phyloP scores from a whole-genome alignment of 169 alveolate species.

The Theileria parva region DNA sequence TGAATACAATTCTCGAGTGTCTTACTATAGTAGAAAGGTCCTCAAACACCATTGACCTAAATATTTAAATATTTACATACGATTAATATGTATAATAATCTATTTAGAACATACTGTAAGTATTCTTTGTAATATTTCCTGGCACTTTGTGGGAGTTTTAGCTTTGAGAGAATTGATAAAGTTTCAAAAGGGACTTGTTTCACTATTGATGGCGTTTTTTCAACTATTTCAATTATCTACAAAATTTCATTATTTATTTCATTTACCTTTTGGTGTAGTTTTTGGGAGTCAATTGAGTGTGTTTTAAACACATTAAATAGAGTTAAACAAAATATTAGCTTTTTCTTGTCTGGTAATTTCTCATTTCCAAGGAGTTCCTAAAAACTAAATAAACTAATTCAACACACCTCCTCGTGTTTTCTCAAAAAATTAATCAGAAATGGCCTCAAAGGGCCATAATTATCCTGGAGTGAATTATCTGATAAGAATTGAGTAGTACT shows the following conservation, averaged over 20 bases:
- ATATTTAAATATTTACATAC: background rate
- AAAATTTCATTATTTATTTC: background rate
- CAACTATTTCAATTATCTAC: conserved; percentile 9
- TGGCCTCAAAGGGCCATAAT: conserved; percentile 10
- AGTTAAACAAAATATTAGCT: conserved; percentile 23
- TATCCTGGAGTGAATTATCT: conserved; percentile 8
- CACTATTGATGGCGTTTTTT: conserved; percentile 23
- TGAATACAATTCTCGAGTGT: background rate
- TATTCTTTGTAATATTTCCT: background rate
- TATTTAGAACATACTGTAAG: background rate
- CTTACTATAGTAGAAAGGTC: background rate
- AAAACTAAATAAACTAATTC: background rate
- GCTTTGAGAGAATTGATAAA: conserved; percentile 12
- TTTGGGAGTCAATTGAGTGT: conserved; percentile 39
- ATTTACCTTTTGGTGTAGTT: conserved; percentile 17
- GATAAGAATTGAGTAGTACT: conserved; percentile 3
- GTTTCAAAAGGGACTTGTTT: conserved; percentile 20
- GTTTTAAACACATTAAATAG: conserved; percentile 29
- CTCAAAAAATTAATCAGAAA: background rate
- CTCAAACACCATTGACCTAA: conserved; percentile 3
- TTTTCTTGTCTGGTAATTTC: conserved; percentile 7
- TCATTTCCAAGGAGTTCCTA: conserved; percentile 21
- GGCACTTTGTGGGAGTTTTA: conserved; percentile 8
- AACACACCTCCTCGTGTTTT: conserved; percentile 11
- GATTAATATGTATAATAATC: no score